phyloP scores from a whole-genome alignment of 306 rosid genomes.

The Coriaria nepalensis region DNA sequence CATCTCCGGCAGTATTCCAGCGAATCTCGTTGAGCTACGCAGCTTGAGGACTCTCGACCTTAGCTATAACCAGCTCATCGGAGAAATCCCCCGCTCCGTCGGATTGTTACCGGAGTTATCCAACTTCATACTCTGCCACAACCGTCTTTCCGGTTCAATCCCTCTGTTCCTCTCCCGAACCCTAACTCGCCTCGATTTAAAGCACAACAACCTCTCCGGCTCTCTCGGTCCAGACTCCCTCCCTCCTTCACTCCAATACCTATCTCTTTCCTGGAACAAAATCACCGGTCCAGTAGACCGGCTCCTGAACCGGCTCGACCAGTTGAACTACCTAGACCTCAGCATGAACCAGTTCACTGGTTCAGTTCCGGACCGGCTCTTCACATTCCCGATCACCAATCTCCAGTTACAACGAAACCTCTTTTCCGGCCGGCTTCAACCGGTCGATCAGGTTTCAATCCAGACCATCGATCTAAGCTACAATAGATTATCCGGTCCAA shows the following conservation, averaged over 20 bases:
- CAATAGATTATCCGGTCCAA: slow-evolving; percentile 57
- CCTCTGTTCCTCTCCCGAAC: slow-evolving; percentile 56
- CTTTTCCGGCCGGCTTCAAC: slow-evolving; percentile 51
- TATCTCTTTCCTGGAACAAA: slow-evolving; percentile 73
- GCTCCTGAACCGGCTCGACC: slow-evolving; percentile 40
- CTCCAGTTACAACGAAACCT: slow-evolving; percentile 66
- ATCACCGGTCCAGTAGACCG: slow-evolving; percentile 56
- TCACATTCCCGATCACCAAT: slow-evolving; percentile 54
- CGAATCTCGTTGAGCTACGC: slow-evolving; percentile 34
- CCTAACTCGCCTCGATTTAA: slow-evolving; percentile 66
- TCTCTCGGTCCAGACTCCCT: slow-evolving; percentile 42
- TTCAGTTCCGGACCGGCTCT: slow-evolving; percentile 48
- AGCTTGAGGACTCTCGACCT: slow-evolving; percentile 62
- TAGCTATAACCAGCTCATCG: slow-evolving; percentile 72
- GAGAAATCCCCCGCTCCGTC: slow-evolving; percentile 51
- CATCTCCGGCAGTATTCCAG: slow-evolving; percentile 73
- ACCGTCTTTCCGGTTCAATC: slow-evolving; percentile 55
- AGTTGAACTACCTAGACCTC: slow-evolving; percentile 62
- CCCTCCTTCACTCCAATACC: slow-evolving; percentile 68
- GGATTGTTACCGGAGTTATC: slow-evolving; percentile 54
- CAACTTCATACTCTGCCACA: slow-evolving; percentile 78
- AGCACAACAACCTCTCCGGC: slow-evolving; percentile 74
- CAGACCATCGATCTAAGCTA: slow-evolving; percentile 78
- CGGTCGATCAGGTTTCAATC: slow-evolving; percentile 47
- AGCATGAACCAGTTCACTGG: slow-evolving; percentile 77